Conservation (phyloP, 202 grass and related monocot species). For the Elaeis oleifera region DNA sequence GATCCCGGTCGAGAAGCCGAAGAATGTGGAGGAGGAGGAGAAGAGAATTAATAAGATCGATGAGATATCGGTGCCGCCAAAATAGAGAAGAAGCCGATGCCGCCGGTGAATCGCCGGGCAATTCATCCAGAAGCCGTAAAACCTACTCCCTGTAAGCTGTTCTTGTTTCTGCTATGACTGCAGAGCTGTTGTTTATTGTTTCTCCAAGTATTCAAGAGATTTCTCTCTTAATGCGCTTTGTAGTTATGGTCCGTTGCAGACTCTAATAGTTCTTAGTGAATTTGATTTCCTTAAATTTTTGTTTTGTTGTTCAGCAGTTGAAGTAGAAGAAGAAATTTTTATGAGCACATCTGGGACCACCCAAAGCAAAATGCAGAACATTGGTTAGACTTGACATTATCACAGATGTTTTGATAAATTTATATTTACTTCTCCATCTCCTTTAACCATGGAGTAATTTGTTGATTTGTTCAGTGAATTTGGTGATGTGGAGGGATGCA, state of each 20-base stretch:
- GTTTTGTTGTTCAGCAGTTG: neutral
- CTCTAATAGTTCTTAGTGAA: neutral
- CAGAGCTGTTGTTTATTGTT: neutral
- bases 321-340: constrained; percentile 33
- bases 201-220: constrained; percentile 13
- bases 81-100: constrained; percentile 58
- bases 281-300: neutral
- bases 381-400: constrained; percentile 42
- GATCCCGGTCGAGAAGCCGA: constrained; percentile 5
- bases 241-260: too few species aligned
- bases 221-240: neutral
- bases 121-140: constrained; percentile 33
- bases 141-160: constrained; percentile 37
- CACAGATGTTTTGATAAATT: neutral
- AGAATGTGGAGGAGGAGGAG: constrained; percentile 30
- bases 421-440: constrained; percentile 10
- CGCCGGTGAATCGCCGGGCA: constrained; percentile 17
- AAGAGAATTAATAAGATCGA: constrained; percentile 32
- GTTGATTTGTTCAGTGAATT: constrained; percentile 56
- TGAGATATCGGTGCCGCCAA: constrained; percentile 2
- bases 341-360: constrained; percentile 31
- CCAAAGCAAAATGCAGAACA: constrained; percentile 68
- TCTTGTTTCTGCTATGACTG: too few species aligned
- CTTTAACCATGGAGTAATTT: neutral
- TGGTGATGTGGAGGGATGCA: constrained; percentile 97